Percentiles rank a stretch among this genome's conserved stretches.
phyloP scores from a whole-genome alignment of 1,284 basidiomycete genomes.

The Acaromyces ingoldii region DNA sequence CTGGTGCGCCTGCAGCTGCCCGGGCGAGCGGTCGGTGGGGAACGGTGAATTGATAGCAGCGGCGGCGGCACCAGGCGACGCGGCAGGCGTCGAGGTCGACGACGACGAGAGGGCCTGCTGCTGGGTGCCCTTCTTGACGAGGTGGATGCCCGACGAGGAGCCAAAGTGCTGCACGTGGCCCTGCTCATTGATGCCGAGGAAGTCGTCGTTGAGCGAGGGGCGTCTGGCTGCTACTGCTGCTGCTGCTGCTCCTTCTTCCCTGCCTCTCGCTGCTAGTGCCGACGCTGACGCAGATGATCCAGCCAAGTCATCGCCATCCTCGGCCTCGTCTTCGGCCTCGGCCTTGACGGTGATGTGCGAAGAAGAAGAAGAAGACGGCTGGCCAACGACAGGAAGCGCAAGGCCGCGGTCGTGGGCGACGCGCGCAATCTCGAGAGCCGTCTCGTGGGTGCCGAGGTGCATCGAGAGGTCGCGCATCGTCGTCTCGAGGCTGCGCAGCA shows the following conservation, averaged over 20 bases:
- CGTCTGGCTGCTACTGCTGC: no score
- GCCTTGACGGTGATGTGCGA: no score
- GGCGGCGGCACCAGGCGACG: no score
- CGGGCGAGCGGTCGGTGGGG: no score
- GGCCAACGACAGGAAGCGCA: neutral
- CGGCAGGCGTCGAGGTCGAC: no score
- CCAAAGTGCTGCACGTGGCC: slow-evolving; percentile 41
- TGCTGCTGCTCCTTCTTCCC: slow-evolving; percentile 14
- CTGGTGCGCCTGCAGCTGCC: no score
- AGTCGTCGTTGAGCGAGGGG: no score
- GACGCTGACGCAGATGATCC: neutral
- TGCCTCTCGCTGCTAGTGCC: no score
- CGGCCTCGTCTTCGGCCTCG: neutral
- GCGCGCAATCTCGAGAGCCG: slow-evolving; percentile 28
- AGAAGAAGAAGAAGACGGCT: no score
- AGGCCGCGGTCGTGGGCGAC: slow-evolving; percentile 28
- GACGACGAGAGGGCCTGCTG: no score
- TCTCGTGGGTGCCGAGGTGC: slow-evolving; percentile 30
- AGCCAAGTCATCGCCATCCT: neutral
- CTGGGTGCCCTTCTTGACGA: slow-evolving; percentile 16
- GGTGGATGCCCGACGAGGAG: slow-evolving; percentile 36
- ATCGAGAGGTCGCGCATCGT: slow-evolving; percentile 36
- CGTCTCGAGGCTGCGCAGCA: slow-evolving; percentile 35
- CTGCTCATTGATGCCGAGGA: slow-evolving; percentile 19
- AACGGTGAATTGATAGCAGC: no score